phyloP scores from a whole-genome alignment of 2,329 filamentous ascomycete species.

The Pseudocercospora vitis region DNA sequence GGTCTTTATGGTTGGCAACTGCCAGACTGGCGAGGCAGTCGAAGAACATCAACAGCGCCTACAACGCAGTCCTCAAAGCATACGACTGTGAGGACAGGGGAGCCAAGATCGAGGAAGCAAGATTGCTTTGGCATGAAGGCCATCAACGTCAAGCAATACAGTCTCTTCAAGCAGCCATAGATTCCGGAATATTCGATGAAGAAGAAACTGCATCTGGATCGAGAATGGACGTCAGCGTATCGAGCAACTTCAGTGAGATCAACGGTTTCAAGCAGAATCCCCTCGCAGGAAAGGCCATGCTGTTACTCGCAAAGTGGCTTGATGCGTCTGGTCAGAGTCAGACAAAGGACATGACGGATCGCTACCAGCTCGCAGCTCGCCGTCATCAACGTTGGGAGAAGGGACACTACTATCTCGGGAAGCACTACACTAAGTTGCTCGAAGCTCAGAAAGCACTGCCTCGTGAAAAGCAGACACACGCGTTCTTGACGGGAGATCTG shows the following conservation, averaged over 20 bases:
- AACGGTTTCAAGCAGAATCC: slow-evolving; percentile 54
- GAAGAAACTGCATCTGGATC: slow-evolving; percentile 16
- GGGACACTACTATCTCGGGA: slow-evolving; percentile 93
- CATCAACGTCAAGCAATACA: slow-evolving; percentile 95
- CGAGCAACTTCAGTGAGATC: slow-evolving; percentile 18
- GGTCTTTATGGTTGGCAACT: slow-evolving; percentile 79
- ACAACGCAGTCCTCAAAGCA: slow-evolving; percentile 90
- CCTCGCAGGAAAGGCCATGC: slow-evolving; percentile 73
- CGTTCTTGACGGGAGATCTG: slow-evolving; percentile 71
- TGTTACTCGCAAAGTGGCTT: slow-evolving; percentile 94
- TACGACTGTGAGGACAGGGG: slow-evolving; percentile 79
- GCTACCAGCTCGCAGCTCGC: slow-evolving; percentile 80
- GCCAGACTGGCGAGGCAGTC: slow-evolving; percentile 84
- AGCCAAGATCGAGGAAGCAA: slow-evolving; percentile 90
- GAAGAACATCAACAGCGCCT: slow-evolving; percentile 80
- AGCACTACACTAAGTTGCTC: slow-evolving; percentile 94
- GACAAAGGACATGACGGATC: slow-evolving; percentile 71
- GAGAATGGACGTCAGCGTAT: slow-evolving; percentile 12
- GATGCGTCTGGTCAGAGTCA: slow-evolving; percentile 93
- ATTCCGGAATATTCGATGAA: slow-evolving; percentile 67
- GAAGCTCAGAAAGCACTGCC: slow-evolving; percentile 82
- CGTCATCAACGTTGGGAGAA: slow-evolving; percentile 80
- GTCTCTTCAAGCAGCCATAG: slow-evolving; percentile 81
- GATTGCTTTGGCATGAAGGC: slow-evolving; percentile 88
- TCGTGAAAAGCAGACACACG: slow-evolving; percentile 64